phyloP scores from a whole-genome alignment of 1,284 basidiomycete genomes.

The Cutaneotrichosporon sp. region DNA sequence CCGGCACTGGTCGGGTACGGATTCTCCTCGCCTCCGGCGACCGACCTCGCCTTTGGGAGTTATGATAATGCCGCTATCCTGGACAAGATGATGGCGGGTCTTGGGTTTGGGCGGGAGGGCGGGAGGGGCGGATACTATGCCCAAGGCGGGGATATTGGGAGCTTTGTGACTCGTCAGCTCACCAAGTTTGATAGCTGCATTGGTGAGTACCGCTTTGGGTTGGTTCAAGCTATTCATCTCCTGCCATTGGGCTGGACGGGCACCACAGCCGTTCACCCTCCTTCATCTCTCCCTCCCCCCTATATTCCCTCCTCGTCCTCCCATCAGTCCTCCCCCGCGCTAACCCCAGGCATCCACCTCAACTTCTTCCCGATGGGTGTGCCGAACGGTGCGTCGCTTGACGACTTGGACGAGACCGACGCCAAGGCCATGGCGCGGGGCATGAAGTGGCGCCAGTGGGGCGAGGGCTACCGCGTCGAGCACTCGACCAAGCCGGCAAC shows the following conservation, averaged over 20 bases:
- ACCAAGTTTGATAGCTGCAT: conserved; percentile 33
- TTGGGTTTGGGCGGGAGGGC: conserved; percentile 38
- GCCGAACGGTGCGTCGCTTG: conserved; percentile 11
- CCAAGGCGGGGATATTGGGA: conserved; percentile 51
- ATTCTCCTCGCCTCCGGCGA: conserved; percentile 43
- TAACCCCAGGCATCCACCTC: conserved; percentile 33
- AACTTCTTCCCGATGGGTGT: conserved; percentile 33
- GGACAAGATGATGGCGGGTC: conserved; percentile 46
- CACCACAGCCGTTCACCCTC: too few relatives aligned
- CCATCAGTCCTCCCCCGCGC: too few relatives aligned
- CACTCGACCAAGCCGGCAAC: conserved; percentile 52
- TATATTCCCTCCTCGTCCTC: too few relatives aligned
- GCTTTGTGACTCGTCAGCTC: conserved; percentile 33
- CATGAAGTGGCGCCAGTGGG: conserved; percentile 19
- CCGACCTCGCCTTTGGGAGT: conserved; percentile 40
- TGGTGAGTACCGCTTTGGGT: conserved; percentile 28
- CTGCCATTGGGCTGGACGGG: too few relatives aligned
- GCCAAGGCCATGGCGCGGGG: conserved; percentile 17
- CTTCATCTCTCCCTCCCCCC: too few relatives aligned
- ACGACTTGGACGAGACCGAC: conserved; percentile 22
- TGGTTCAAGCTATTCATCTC: too few relatives aligned
- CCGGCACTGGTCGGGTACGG: conserved; percentile 46
- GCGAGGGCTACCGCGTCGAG: conserved; percentile 26
- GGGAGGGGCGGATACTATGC: conserved; percentile 40
- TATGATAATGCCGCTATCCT: conserved; percentile 40